phyloP scores from a whole-genome alignment of 768 basidiomycete species.

The Suillus discolor region DNA sequence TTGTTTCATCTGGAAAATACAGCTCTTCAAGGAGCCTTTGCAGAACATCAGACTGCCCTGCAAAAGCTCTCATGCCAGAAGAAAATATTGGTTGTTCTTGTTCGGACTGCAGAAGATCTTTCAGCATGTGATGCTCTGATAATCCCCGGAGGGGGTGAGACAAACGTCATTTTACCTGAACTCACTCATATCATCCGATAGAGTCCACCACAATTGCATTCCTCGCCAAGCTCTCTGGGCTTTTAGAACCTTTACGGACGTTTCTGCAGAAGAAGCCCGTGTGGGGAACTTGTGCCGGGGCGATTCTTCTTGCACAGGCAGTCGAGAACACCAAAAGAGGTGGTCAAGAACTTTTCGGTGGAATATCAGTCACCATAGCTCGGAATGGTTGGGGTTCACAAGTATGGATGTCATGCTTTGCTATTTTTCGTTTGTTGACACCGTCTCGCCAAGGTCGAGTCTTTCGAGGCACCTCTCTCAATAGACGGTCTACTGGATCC shows the following conservation, averaged over 20 bases:
- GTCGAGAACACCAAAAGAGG: conserved; percentile 82
- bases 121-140: conserved; percentile 79
- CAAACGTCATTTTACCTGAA: conserved; percentile 17
- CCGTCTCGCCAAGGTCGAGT: conserved; percentile 64
- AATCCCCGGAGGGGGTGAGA: conserved; percentile 86
- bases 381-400: conserved; percentile 96
- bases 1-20: background rate
- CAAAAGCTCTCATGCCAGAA: conserved; percentile 53
- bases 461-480: conserved; percentile 79
- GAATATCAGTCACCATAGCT: conserved; percentile 75
- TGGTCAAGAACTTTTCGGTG: conserved; percentile 85
- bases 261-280: conserved; percentile 77
- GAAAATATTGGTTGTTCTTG: conserved; percentile 53
- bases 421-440: background rate
- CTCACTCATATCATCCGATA: conserved; percentile 26
- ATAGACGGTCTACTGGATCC: conserved; percentile 66
- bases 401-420: conserved; percentile 45
- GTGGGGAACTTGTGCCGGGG: conserved; percentile 97
- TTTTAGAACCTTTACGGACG: conserved; percentile 76
- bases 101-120: conserved; percentile 79
- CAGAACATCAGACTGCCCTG: conserved; percentile 78
- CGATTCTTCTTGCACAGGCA: conserved; percentile 79
- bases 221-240: conserved; percentile 68
- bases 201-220: conserved; percentile 94
- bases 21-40: conserved; percentile 95